Evolutionary conservation across 306 rosid genomes (phyloP).

Genomic region (Sophora flavescens): DNA sequence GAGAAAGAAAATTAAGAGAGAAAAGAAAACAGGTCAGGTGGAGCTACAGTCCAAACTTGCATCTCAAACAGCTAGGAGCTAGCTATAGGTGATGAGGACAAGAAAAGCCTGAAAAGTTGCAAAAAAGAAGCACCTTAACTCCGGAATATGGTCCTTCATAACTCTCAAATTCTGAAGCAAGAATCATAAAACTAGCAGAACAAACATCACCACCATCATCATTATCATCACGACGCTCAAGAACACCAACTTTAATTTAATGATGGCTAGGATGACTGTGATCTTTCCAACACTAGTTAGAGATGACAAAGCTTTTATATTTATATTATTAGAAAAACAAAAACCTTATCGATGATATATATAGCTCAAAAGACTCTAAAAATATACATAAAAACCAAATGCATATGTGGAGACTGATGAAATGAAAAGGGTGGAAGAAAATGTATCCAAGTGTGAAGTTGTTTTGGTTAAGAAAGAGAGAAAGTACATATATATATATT

Average conservation of each 20-base stretch:
- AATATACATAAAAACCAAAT: too few relatives aligned
- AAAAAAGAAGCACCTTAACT: constrained; percentile 58
- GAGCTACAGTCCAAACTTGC: constrained; percentile 64
- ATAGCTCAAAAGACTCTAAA: background rate
- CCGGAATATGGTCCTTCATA: constrained; percentile 51
- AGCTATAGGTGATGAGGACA: constrained; percentile 30
- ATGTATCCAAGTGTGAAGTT: background rate
- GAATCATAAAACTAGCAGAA: constrained; percentile 52
- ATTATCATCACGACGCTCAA: constrained; percentile 41
- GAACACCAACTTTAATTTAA: constrained; percentile 46
- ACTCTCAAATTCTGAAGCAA: constrained; percentile 55
- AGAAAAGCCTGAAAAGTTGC: constrained; percentile 67
- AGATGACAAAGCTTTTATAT: too few relatives aligned
- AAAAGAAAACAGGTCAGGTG: constrained; percentile 14
- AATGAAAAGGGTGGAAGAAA: background rate
- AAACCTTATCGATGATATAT: background rate
- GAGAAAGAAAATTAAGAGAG: background rate
- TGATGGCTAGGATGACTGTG: constrained; percentile 33
- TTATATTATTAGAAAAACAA: background rate
- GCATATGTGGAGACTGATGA: background rate
- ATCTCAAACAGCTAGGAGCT: constrained; percentile 51
- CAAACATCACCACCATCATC: constrained; percentile 39
- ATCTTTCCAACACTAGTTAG: background rate
- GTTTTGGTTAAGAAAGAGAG: background rate
- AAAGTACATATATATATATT: background rate